Evolutionary conservation across 2,329 filamentous ascomycete species (phyloP).

Genomic region (Scedosporium boydii): DNA sequence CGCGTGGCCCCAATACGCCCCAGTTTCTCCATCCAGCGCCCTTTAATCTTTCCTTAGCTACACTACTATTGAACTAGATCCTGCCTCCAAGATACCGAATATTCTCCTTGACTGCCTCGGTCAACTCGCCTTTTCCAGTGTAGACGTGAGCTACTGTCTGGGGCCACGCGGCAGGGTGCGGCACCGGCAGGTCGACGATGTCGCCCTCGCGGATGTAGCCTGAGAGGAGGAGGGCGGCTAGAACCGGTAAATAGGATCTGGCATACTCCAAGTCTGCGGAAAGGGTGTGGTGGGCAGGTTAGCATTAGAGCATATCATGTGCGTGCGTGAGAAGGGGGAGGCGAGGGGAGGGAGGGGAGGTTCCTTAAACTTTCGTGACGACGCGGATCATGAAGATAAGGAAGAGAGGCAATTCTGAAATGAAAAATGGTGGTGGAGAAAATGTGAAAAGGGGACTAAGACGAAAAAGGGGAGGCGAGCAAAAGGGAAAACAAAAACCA

Average conservation of each 20-base stretch:
- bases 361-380: background rate
- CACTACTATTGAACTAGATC: slow-evolving; percentile 15
- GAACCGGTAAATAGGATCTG: slow-evolving; percentile 38
- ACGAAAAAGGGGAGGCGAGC: slow-evolving; percentile 1
- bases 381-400: background rate
- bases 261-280: slow-evolving; percentile 36
- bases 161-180: slow-evolving; percentile 45
- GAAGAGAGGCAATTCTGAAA: background rate
- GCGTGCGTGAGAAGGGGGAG: background rate
- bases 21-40: background rate
- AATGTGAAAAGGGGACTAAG: background rate
- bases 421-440: background rate
- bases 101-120: slow-evolving; percentile 38
- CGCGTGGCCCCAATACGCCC: no score
- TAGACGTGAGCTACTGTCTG: slow-evolving; percentile 48
- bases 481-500: slow-evolving; percentile 3
- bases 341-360: background rate
- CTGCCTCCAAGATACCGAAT: slow-evolving; percentile 46
- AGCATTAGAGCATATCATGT: background rate
- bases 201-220: slow-evolving; percentile 42
- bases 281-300: background rate
- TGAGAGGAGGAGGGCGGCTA: slow-evolving; percentile 46
- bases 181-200: slow-evolving; percentile 46
- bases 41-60: background rate
- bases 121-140: slow-evolving; percentile 36